Conservation (phyloP, 306 rosid species). For the Rubus parviflorus region DNA sequence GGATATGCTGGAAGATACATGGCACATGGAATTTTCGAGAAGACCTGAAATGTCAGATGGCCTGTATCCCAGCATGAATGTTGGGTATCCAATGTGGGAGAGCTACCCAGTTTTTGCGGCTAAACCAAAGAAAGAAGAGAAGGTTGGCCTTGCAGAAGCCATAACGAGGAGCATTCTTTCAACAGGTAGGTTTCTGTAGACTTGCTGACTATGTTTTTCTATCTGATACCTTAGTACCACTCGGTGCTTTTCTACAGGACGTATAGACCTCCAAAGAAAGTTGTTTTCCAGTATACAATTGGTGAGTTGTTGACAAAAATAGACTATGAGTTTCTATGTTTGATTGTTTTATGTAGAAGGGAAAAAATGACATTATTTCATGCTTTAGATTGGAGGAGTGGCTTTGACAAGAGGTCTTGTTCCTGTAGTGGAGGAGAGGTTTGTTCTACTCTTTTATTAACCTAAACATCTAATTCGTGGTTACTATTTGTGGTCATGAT, state of each 20-base stretch:
- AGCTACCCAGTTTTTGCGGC: constrained; percentile 67
- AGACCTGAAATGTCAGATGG: constrained; percentile 73
- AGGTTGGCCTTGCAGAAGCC: constrained; percentile 90
- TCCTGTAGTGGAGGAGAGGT: constrained; percentile 94
- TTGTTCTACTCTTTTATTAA: constrained; percentile 33
- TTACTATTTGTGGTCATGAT: background rate
- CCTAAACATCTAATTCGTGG: background rate
- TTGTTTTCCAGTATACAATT: constrained; percentile 93
- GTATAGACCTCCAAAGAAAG: constrained; percentile 91
- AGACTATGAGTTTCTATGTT: constrained; percentile 24
- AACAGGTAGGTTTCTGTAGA: constrained; percentile 48
- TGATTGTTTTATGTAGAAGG: constrained; percentile 22
- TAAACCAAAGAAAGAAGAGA: constrained; percentile 92
- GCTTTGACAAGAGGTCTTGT: constrained; percentile 81
- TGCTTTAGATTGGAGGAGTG: constrained; percentile 84
- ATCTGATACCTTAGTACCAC: constrained; percentile 25
- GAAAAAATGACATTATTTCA: constrained; percentile 34
- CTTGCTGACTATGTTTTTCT: constrained; percentile 15
- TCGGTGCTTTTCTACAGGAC: constrained; percentile 58
- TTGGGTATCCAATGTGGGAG: constrained; percentile 86
- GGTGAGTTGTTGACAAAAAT: constrained; percentile 53
- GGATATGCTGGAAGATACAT: constrained; percentile 92
- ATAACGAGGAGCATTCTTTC: constrained; percentile 87
- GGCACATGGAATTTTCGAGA: constrained; percentile 81
- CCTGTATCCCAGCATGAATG: constrained; percentile 60